Evolutionary conservation across 2,329 filamentous ascomycete species (phyloP).

Genomic region (Venturia carpophila): DNA sequence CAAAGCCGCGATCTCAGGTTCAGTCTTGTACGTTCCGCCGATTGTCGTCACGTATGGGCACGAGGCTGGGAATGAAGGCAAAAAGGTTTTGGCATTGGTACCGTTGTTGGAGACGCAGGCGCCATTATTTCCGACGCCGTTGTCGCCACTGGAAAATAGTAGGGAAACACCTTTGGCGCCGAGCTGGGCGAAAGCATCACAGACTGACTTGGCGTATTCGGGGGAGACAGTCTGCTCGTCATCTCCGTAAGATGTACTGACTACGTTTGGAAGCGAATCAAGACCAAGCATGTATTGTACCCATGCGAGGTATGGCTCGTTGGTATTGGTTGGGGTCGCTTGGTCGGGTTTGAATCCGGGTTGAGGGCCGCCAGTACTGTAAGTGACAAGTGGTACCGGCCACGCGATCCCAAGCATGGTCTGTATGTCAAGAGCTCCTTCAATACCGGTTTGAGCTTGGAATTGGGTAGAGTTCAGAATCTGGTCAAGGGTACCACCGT

Average conservation of each 20-base stretch:
- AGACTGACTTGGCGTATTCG: slow-evolving; percentile 33
- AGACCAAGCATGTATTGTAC: slow-evolving; percentile 31
- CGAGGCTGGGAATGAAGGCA: slow-evolving; percentile 39
- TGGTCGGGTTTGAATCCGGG: neutral
- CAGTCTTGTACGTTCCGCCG: slow-evolving; percentile 26
- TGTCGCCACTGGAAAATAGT: slow-evolving; percentile 35
- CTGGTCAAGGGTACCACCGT: slow-evolving; percentile 14
- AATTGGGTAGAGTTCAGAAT: neutral
- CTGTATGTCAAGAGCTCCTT: slow-evolving; percentile 19
- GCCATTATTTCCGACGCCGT: slow-evolving; percentile 27
- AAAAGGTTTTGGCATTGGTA: slow-evolving; percentile 30
- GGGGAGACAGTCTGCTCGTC: slow-evolving; percentile 34
- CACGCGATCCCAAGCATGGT: slow-evolving; percentile 18
- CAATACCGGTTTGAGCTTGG: neutral
- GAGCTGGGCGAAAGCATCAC: slow-evolving; percentile 34
- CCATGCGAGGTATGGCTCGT: slow-evolving; percentile 40
- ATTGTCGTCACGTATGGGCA: slow-evolving; percentile 43
- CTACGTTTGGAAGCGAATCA: slow-evolving; percentile 31
- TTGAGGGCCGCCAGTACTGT: slow-evolving; percentile 15
- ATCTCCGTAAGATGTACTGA: slow-evolving; percentile 35
- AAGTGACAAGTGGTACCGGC: slow-evolving; percentile 14
- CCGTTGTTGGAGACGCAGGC: slow-evolving; percentile 40
- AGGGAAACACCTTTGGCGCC: slow-evolving; percentile 35
- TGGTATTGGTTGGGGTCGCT: slow-evolving; percentile 30
- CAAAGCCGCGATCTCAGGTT: slow-evolving; percentile 25